phyloP scores from a whole-genome alignment of 495 filamentous ascomycete species.

The Penicillium desertorum region DNA sequence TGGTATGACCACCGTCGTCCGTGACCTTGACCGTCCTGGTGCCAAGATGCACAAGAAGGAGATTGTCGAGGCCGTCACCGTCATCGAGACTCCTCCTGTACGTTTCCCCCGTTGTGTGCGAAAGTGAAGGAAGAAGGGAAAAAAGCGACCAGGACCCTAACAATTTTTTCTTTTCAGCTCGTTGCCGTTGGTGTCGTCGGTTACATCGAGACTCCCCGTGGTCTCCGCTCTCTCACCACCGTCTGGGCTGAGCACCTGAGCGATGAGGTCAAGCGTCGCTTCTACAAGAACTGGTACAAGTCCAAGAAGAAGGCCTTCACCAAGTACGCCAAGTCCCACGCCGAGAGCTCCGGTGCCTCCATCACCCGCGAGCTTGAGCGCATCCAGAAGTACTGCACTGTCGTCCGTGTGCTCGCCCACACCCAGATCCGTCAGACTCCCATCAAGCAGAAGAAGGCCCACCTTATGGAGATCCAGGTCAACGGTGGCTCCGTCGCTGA shows the following conservation, averaged over 20 bases:
- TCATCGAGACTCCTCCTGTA: conserved; percentile 99
- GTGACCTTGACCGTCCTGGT: conserved; percentile 98
- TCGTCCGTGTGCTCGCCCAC: conserved; percentile 98
- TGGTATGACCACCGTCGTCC: conserved; percentile 99
- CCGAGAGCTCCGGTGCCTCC: conserved; percentile 81
- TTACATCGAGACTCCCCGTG: conserved; percentile 99
- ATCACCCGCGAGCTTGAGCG: conserved; percentile 97
- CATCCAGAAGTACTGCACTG: conserved; percentile 99
- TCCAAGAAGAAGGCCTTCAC: conserved; percentile 99
- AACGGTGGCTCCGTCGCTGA: conserved; percentile 93
- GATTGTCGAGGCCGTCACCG: conserved; percentile 97
- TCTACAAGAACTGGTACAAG: conserved; percentile 99
- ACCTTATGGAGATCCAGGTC: conserved; percentile 99
- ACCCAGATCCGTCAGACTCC: conserved; percentile 99
- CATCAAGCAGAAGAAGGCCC: conserved; percentile 99
- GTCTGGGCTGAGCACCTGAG: conserved; percentile 99
- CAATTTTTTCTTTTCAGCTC: conserved; percentile 61
- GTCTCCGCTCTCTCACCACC: conserved; percentile 98
- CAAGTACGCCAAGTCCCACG: conserved; percentile 99
- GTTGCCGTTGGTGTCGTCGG: conserved; percentile 98
- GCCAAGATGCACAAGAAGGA: conserved; percentile 99
- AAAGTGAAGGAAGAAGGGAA: neutral
- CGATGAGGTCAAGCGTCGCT: conserved; percentile 98
- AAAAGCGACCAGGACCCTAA: neutral
- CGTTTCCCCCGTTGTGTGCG: conserved; percentile 35